Percentiles rank a stretch among this genome's conserved stretches.
Conservation (phyloP, 176 grass and related monocot species). For the Microstegium vimineum region DNA sequence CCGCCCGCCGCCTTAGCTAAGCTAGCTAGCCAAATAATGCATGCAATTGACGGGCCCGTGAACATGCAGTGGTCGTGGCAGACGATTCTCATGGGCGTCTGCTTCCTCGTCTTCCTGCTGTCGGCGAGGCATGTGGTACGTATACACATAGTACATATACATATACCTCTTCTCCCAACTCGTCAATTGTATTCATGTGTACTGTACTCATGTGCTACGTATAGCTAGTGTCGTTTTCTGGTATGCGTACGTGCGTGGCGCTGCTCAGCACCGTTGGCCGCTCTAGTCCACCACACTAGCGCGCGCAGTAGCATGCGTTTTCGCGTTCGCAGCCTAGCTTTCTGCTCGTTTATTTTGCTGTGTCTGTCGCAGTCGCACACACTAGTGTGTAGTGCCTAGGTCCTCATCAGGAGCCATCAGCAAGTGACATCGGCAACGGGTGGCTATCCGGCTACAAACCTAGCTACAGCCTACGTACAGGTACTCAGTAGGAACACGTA, state of each 20-base stretch:
- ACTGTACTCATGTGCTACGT: too few relatives aligned
- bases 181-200: too few relatives aligned
- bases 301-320: not conserved
- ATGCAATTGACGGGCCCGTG: not conserved
- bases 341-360: not conserved
- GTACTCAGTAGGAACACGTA: too few relatives aligned
- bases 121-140: conserved; percentile 68
- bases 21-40: not conserved
- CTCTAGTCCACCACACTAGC: not conserved
- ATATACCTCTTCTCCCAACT: too few relatives aligned
- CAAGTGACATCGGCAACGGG: too few relatives aligned
- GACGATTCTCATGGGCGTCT: conserved; percentile 72
- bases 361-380: not conserved
- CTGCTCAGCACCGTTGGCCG: not conserved
- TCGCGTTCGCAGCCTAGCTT: not conserved
- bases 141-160: too few relatives aligned
- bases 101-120: conserved; percentile 70
- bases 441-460: too few relatives aligned
- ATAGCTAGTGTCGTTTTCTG: too few relatives aligned
- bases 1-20: not conserved
- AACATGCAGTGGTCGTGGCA: conserved; percentile 94
- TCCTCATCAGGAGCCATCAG: too few relatives aligned
- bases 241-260: not conserved
- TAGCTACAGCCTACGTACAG: too few relatives aligned
- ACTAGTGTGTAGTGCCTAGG: too few relatives aligned